Conservation (phyloP, 2,329 filamentous ascomycete species). For the Calonectria leucothoes region DNA sequence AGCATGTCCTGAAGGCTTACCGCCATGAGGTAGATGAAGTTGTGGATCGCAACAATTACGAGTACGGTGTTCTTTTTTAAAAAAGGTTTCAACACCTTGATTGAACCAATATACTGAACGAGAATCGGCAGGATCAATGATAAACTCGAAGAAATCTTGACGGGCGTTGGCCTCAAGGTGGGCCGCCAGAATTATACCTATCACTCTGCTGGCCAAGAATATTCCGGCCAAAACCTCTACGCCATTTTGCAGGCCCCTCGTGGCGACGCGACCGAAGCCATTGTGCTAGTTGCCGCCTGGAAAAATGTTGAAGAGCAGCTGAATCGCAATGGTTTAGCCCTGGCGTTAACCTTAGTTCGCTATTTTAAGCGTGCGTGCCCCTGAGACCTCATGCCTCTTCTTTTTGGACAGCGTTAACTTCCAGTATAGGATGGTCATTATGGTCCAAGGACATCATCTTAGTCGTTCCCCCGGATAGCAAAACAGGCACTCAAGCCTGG, state of each 20-base stretch:
- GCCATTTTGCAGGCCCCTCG: conserved; percentile 92
- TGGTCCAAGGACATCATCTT: conserved; percentile 99
- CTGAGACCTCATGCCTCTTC: background rate
- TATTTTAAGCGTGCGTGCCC: conserved; percentile 84
- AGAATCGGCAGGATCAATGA: conserved; percentile 67
- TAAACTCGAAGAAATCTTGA: conserved; percentile 80
- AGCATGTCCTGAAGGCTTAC: conserved; percentile 93
- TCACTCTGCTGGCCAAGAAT: conserved; percentile 77
- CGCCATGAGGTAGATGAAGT: conserved; percentile 82
- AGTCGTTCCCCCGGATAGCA: conserved; percentile 88
- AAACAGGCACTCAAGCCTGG: conserved; percentile 93
- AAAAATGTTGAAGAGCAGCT: conserved; percentile 80
- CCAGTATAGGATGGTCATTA: conserved; percentile 83
- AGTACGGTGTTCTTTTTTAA: conserved; percentile 53
- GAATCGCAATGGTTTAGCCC: conserved; percentile 88
- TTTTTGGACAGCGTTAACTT: conserved; percentile 30
- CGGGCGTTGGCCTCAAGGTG: conserved; percentile 84
- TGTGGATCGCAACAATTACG: conserved; percentile 62
- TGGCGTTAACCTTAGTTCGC: conserved; percentile 86
- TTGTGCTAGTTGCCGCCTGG: conserved; percentile 93
- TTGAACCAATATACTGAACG: background rate
- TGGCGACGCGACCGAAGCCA: conserved; percentile 96
- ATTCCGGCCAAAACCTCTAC: conserved; percentile 90
- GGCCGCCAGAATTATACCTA: conserved; percentile 92
- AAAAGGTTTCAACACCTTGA: background rate